Conservation (phyloP, 2,329 filamentous ascomycete genomes). For the Colletotrichum sp. region DNA sequence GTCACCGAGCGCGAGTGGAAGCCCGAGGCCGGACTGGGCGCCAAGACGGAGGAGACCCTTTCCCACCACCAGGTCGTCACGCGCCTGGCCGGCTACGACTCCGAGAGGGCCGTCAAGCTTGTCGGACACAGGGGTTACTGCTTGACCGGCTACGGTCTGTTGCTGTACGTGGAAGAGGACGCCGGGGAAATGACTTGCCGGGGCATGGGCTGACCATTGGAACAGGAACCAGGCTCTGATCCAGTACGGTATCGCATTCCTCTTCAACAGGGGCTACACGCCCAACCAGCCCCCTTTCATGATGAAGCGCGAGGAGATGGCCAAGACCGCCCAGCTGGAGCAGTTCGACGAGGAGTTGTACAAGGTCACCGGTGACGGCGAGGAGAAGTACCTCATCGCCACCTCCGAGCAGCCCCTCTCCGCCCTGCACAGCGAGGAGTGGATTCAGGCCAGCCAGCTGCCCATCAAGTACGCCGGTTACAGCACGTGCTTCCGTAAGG, state of each 20-base stretch:
- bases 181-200: too few species aligned
- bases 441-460: conserved; percentile 83
- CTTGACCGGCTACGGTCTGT: conserved; percentile 86
- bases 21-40: conserved; percentile 77
- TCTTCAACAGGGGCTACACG: conserved; percentile 80
- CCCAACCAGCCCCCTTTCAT: conserved; percentile 43
- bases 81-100: conserved; percentile 88
- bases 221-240: conserved; percentile 80
- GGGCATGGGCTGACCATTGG: background rate
- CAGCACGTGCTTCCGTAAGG: conserved; percentile 94
- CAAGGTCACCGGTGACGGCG: conserved; percentile 89
- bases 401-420: conserved; percentile 90
- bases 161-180: conserved; percentile 50
- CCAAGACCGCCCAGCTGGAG: conserved; percentile 95
- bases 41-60: conserved; percentile 68
- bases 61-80: conserved; percentile 95
- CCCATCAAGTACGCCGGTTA: conserved; percentile 94
- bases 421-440: conserved; percentile 91
- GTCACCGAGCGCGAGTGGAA: conserved; percentile 77
- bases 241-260: conserved; percentile 93
- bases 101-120: conserved; percentile 90
- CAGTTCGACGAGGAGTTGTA: conserved; percentile 96
- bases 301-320: conserved; percentile 75
- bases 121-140: conserved; percentile 96
- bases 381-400: conserved; percentile 82